Percentiles rank a stretch among this genome's conserved stretches.
Evolutionary conservation across 495 filamentous ascomycete species (phyloP).

Genomic region (Staphylotrichum longicolle): DNA sequence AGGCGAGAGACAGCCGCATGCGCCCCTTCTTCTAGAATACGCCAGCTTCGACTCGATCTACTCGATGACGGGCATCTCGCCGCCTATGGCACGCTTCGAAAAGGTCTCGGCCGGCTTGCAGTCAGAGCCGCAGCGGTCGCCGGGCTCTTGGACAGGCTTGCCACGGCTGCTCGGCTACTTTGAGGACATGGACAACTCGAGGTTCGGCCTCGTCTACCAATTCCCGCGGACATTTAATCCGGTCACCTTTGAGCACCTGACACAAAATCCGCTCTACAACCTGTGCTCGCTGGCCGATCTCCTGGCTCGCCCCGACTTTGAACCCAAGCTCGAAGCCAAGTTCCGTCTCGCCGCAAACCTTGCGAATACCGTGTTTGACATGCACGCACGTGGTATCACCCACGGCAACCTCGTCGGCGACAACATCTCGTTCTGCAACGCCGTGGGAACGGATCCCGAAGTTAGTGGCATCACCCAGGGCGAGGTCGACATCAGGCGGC

Average conservation of each 20-base stretch:
- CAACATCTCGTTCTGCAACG: slow-evolving; percentile 76
- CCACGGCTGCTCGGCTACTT: slow-evolving; percentile 75
- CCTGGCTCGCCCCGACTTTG: slow-evolving; percentile 53
- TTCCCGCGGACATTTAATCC: slow-evolving; percentile 66
- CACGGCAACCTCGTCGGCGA: slow-evolving; percentile 79
- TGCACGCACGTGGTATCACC: slow-evolving; percentile 71
- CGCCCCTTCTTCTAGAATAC: slow-evolving; percentile 66
- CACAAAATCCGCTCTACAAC: slow-evolving; percentile 50
- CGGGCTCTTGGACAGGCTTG: slow-evolving; percentile 60
- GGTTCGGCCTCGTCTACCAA: slow-evolving; percentile 80
- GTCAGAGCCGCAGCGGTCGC: slow-evolving; percentile 52
- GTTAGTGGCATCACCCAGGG: slow-evolving; percentile 39
- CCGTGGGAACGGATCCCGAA: slow-evolving; percentile 39
- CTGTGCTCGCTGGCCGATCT: slow-evolving; percentile 50
- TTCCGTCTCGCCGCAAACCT: slow-evolving; percentile 82
- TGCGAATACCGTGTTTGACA: slow-evolving; percentile 67
- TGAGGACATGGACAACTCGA: slow-evolving; percentile 71
- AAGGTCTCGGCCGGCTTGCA: slow-evolving; percentile 57
- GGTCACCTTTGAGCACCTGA: slow-evolving; percentile 53
- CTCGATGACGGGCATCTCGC: slow-evolving; percentile 59
- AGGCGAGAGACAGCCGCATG: slow-evolving; percentile 32
- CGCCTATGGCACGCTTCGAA: slow-evolving; percentile 63
- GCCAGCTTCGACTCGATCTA: slow-evolving; percentile 63
- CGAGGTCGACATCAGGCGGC: slow-evolving; percentile 65
- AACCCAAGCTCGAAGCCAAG: slow-evolving; percentile 67